Base-by-base conservation (phyloP, 2,329 filamentous ascomycete genomes). In the Claviceps sp. region DNA sequence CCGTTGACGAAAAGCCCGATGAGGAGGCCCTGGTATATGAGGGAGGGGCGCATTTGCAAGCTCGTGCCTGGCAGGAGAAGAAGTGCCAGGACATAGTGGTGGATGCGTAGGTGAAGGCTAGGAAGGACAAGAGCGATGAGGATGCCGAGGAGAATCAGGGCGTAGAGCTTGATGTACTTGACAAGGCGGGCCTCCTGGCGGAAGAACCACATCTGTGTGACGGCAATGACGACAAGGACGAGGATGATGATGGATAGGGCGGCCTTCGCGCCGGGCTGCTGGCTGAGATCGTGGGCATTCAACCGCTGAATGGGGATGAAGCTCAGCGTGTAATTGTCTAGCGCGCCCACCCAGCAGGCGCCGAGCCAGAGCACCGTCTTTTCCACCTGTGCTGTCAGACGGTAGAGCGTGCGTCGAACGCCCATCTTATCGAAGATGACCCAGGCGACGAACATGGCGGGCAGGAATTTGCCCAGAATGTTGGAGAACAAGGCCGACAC, bases 301-400 rank as follows among this genome's bases (percentile, higher is more conserved):
- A 98, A 76, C 2, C 93, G 84, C 66, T 89, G 82, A 58, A 98
- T 93, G 0, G 93, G 93, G 55, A 98, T 96, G 69, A 87, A 85
- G 60, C 89, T 86, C 62, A 98, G 88, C 0, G 93, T 97, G 68
- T 96, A 94, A 68, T 97, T 97, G 62, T 91, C 91, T 58, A 98
- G 70, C 1, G 88, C 84, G 16, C 90, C 93, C 41, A 96, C 81
- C 85, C 94, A 98, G 62, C 86, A 89, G 7, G 82, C 84, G 1
- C 90, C 90, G 1, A 98, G 74, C 85, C 89, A 97, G 30, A 97
- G 74, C 2, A 97, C 68, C 0, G 89, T 87, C 73, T 95, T 96
- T 62, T 95, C 91, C 44, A 95, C 61, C 63, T 95, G 91, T 0
- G 90, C 89, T 0, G 80, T 84, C 2, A 96, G 75, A 1, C 82